Evolutionary conservation across 129 eudicot genomes (phyloP).

Genomic region (Gnaphalium uliginosum): DNA sequence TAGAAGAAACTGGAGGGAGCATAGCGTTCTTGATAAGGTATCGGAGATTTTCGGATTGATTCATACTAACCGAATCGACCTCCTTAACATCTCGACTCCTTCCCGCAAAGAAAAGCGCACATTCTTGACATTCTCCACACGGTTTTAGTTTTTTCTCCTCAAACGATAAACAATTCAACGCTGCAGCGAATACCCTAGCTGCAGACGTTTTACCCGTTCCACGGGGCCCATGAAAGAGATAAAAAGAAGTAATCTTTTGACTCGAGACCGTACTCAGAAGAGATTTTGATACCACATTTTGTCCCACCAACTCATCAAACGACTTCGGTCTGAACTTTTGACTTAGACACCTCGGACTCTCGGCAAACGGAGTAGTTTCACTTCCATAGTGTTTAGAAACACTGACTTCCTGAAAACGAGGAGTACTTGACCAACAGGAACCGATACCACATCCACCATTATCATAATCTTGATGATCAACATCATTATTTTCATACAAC

Average conservation of each 20-base stretch:
- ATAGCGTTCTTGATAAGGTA: conserved; percentile 58
- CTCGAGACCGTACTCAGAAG: conserved; percentile 54
- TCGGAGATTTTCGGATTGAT: conserved; percentile 49
- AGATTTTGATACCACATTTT: conserved; percentile 56
- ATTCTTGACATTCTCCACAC: conserved; percentile 81
- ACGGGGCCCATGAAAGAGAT: conserved; percentile 88
- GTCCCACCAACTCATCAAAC: conserved; percentile 78
- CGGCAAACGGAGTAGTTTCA: conserved; percentile 52
- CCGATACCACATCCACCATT: conserved; percentile 69
- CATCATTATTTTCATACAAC: conserved; percentile 48
- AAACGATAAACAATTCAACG: conserved; percentile 68
- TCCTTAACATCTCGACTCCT: conserved; percentile 79
- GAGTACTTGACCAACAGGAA: conserved; percentile 80
- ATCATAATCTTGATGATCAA: conserved; percentile 44
- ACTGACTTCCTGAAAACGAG: conserved; percentile 44
- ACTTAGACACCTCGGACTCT: conserved; percentile 72
- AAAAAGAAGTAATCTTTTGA: conserved; percentile 58
- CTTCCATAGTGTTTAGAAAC: conserved; percentile 34
- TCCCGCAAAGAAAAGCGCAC: conserved; percentile 72
- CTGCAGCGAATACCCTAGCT: conserved; percentile 89
- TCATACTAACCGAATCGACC: conserved; percentile 71
- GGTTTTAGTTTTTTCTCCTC: conserved; percentile 53
- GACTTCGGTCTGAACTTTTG: conserved; percentile 85
- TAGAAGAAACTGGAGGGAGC: conserved; percentile 70
- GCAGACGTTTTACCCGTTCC: conserved; percentile 94